Evolutionary conservation across 1,284 basidiomycete species (phyloP).

Genomic region (Cryptococcus sp.): DNA sequence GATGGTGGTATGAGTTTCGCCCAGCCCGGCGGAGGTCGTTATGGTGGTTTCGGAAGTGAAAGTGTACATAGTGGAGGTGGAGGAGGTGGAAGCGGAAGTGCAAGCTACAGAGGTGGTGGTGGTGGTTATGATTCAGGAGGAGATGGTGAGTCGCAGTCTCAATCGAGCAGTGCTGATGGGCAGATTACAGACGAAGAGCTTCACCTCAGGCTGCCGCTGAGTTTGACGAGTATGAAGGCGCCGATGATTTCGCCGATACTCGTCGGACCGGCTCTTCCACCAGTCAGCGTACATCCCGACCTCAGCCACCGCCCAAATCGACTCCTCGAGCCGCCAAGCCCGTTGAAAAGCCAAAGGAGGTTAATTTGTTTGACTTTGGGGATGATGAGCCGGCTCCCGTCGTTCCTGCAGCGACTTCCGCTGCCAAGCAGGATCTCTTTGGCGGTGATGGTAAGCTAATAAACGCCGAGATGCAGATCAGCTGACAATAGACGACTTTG

Average conservation of each 20-base stretch:
- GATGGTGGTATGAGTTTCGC: conserved; percentile 56
- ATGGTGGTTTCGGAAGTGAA: conserved; percentile 79
- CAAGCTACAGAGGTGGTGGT: conserved; percentile 21
- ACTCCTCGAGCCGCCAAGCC: conserved; percentile 46
- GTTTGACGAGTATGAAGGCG: conserved; percentile 90
- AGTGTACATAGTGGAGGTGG: conserved; percentile 52
- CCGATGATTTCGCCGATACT: conserved; percentile 73
- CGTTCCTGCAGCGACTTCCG: conserved; percentile 9
- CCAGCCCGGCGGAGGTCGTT: conserved; percentile 53
- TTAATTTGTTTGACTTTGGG: conserved; percentile 73
- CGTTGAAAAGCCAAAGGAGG: conserved; percentile 50
- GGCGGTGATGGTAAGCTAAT: conserved; percentile 24
- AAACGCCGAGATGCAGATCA: background rate
- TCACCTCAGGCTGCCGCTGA: conserved; percentile 47
- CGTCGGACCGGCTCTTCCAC: conserved; percentile 30
- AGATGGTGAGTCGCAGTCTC: conserved; percentile 18
- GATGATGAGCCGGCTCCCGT: conserved; percentile 52
- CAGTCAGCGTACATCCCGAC: conserved; percentile 17
- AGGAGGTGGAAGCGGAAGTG: conserved; percentile 48
- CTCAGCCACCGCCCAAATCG: conserved; percentile 51
- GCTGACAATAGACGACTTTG: conserved; percentile 67
- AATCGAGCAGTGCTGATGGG: background rate
- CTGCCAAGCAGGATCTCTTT: conserved; percentile 10
- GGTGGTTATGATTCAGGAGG: conserved; percentile 19
- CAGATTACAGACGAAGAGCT: conserved; percentile 28